Evolutionary conservation across 257 asterid genomes (phyloP).

Genomic region (Solanum chiquidenum): DNA sequence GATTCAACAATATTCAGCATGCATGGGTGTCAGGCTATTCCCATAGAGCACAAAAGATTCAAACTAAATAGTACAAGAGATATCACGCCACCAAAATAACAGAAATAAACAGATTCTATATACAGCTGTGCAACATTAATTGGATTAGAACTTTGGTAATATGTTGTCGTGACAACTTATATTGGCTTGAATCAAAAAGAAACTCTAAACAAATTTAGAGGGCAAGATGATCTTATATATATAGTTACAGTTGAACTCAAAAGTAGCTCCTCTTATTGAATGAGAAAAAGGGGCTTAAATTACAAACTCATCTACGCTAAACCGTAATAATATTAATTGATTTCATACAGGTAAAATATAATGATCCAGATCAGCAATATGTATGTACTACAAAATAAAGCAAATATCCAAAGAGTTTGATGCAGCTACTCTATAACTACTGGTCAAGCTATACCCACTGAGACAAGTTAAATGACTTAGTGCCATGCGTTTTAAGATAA

Average conservation of each 20-base stretch:
- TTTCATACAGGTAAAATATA: not conserved
- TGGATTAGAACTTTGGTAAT: not conserved
- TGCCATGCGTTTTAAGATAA: not conserved
- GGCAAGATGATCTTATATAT: not conserved
- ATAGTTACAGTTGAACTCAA: not conserved
- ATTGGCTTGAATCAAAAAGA: not conserved
- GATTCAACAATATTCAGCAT: conserved; percentile 14
- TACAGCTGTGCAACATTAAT: not conserved
- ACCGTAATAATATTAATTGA: not conserved
- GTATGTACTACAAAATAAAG: not conserved
- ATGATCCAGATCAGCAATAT: not conserved
- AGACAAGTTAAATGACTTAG: not conserved
- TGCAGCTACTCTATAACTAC: not conserved
- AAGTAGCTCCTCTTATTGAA: not conserved
- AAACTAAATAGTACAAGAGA: not conserved
- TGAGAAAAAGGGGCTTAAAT: not conserved
- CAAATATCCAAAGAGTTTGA: not conserved
- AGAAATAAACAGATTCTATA: not conserved
- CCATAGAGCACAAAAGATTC: not conserved
- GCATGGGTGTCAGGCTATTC: not conserved
- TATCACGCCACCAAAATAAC: not conserved
- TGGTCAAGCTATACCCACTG: not conserved
- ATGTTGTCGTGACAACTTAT: not conserved
- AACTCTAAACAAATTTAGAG: not conserved
- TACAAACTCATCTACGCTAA: not conserved